phyloP scores from a whole-genome alignment of 257 asterid species.

The Solanum ossicruentum region DNA sequence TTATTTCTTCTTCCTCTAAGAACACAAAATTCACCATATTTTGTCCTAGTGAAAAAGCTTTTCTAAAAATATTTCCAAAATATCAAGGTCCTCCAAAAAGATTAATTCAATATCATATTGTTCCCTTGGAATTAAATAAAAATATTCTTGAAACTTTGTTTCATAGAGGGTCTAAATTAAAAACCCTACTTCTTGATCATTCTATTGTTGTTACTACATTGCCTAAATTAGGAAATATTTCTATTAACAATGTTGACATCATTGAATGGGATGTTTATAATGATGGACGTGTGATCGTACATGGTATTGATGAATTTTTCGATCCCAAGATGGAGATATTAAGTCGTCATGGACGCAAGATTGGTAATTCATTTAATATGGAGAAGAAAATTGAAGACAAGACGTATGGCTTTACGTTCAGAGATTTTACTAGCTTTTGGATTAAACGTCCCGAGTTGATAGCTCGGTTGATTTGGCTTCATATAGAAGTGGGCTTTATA shows the following conservation, averaged over 20 bases:
- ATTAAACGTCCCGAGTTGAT: background rate
- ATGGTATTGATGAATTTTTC: background rate
- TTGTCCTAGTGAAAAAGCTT: background rate
- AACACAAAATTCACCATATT: background rate
- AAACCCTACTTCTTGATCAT: background rate
- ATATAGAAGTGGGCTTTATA: background rate
- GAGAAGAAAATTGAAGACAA: background rate
- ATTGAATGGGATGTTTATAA: background rate
- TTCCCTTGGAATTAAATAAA: background rate
- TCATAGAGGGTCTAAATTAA: background rate
- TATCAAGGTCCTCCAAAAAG: background rate
- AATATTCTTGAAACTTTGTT: background rate
- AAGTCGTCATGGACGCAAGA: background rate
- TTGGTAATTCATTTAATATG: background rate
- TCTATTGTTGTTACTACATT: background rate
- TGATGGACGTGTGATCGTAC: background rate
- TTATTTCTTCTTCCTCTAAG: background rate
- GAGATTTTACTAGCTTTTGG: background rate
- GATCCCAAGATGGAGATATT: background rate
- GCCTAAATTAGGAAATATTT: background rate
- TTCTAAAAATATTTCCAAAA: background rate
- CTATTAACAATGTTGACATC: background rate
- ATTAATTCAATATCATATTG: background rate
- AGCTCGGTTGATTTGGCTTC: background rate
- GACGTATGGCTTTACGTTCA: background rate